Percentiles rank a stretch among this genome's conserved stretches.
Evolutionary conservation across 2,329 filamentous ascomycete genomes (phyloP).

Genomic region (Furcasterigmium sp.): DNA sequence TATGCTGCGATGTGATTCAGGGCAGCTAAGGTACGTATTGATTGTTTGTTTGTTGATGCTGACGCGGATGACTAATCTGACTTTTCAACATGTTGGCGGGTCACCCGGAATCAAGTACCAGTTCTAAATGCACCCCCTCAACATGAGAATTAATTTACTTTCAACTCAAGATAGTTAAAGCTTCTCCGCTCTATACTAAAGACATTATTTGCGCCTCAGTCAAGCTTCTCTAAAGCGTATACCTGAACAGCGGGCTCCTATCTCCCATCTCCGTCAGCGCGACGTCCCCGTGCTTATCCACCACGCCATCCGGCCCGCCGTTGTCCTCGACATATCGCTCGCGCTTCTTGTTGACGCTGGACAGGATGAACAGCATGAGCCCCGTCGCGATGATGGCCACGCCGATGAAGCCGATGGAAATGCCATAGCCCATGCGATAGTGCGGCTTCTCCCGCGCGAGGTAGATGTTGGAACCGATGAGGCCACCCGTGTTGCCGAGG

Average conservation of each 20-base stretch:
- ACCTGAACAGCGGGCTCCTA: conserved; percentile 18
- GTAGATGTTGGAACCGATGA: conserved; percentile 44
- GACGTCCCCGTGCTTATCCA: conserved; percentile 14
- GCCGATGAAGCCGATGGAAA: conserved; percentile 49
- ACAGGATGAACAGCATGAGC: conserved; percentile 10
- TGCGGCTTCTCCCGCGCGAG: conserved; percentile 45
- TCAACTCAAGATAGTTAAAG: too few species aligned
- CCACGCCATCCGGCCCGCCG: conserved; percentile 3
- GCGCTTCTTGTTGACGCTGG: conserved; percentile 13
- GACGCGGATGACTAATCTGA: too few species aligned
- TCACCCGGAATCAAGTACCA: too few species aligned
- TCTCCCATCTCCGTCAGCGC: conserved; percentile 16
- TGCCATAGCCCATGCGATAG: conserved; percentile 68
- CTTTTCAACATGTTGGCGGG: too few species aligned
- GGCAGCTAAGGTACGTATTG: too few species aligned
- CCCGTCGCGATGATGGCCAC: conserved; percentile 2
- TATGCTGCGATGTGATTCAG: too few species aligned
- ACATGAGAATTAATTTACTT: too few species aligned
- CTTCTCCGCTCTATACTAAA: too few species aligned
- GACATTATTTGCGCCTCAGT: too few species aligned
- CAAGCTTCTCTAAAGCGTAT: conserved; percentile 15
- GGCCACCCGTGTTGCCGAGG: conserved; percentile 52
- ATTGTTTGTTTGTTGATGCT: too few species aligned
- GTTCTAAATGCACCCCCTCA: too few species aligned
- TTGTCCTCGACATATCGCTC: conserved; percentile 13